These are phyloP conservation scores for Amoebophrya sp. DNA, from an alignment of 169 alveolate genomes.

Conservation along the genomic window DNA sequence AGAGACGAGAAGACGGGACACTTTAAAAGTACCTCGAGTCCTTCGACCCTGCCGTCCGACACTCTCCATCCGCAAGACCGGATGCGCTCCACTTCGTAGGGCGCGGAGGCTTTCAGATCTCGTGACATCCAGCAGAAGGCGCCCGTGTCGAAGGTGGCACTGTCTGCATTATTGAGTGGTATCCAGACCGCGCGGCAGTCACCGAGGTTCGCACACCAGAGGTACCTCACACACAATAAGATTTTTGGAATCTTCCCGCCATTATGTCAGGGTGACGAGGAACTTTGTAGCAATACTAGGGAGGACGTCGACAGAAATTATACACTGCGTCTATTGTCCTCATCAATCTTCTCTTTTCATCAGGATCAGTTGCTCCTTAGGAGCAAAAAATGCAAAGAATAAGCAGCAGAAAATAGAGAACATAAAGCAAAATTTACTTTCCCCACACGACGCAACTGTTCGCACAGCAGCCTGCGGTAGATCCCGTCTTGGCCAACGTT, in stretches of 20 bases:
- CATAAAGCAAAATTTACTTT: background rate
- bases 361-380: too few species aligned
- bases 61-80: background rate
- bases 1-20: too few species aligned
- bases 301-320: too few species aligned
- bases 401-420: background rate
- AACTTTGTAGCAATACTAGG: too few species aligned
- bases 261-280: too few species aligned
- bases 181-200: background rate
- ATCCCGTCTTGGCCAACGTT: background rate
- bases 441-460: conserved; percentile 1
- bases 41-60: background rate
- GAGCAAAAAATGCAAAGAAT: too few species aligned
- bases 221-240: too few species aligned
- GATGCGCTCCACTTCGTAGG: background rate
- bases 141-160: background rate
- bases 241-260: too few species aligned
- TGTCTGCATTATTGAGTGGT: background rate
- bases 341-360: too few species aligned
- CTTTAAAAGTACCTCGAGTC: background rate
- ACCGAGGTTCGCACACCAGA: background rate
- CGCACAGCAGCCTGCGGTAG: background rate
- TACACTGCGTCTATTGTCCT: too few species aligned
- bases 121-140: conserved; percentile 15
- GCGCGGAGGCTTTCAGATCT: background rate